These are phyloP conservation scores for Linum trigynum DNA, from an alignment of 345 rosid genomes.

Conservation along the genomic window DNA sequence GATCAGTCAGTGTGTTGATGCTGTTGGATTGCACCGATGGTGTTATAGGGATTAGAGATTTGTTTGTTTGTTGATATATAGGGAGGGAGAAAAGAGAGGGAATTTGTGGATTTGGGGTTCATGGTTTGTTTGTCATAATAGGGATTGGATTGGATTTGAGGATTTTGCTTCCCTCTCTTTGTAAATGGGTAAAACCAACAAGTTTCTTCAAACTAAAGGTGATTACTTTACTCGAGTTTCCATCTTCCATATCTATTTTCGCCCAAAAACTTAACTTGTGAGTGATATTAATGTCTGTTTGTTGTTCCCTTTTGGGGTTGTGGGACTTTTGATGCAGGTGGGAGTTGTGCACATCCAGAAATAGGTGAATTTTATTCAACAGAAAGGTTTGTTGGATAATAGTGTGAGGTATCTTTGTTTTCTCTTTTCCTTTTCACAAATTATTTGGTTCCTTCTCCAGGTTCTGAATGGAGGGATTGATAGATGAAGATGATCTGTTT, in stretches of 20 bases:
- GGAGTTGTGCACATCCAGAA: constrained; percentile 34
- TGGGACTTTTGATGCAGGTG: constrained; percentile 55
- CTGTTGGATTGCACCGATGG: constrained; percentile 17
- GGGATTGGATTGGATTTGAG: constrained; percentile 25
- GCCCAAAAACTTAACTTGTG: not conserved
- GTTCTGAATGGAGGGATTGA: constrained; percentile 29
- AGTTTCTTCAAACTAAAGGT: constrained; percentile 43
- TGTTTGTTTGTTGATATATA: no score
- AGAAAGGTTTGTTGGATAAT: constrained; percentile 48
- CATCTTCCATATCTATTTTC: constrained; percentile 9
- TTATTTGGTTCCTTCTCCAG: constrained; percentile 33
- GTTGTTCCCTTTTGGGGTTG: constrained; percentile 13
- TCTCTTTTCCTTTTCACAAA: not conserved
- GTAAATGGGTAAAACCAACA: not conserved
- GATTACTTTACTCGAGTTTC: not conserved
- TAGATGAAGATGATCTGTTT: constrained; percentile 20
- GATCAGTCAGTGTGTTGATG: constrained; percentile 37
- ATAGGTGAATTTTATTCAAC: constrained; percentile 37
- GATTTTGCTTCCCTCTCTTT: constrained; percentile 17
- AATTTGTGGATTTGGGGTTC: no score
- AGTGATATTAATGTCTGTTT: constrained; percentile 7
- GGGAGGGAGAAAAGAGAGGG: no score
- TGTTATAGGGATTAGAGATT: no score
- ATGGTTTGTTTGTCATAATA: no score
- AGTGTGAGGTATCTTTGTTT: constrained; percentile 29